A percentile compares a stretch with the other conserved stretches of the same genome.
These are phyloP conservation scores for Eucalyptus microcorys DNA, from an alignment of 345 rosid species.

Conservation along the genomic window DNA sequence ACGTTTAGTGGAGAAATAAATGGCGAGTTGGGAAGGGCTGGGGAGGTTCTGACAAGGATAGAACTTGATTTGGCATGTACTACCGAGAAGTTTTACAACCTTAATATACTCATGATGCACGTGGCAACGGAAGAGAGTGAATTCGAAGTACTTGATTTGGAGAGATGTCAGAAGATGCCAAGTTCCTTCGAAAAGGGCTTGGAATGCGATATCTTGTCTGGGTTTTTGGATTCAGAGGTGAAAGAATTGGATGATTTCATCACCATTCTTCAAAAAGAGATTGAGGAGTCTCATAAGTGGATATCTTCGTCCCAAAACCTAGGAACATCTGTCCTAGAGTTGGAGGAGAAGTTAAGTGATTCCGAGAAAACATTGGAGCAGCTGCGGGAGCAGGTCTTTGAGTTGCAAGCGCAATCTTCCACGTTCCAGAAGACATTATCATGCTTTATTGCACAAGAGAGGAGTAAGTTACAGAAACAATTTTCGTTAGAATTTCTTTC, in stretches of 20 bases:
- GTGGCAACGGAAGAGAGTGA: constrained; percentile 64
- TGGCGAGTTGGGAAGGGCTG: constrained; percentile 22
- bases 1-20: constrained; percentile 25
- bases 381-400: constrained; percentile 44
- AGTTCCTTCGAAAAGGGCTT: constrained; percentile 41
- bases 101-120: constrained; percentile 64
- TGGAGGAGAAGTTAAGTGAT: constrained; percentile 57
- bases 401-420: constrained; percentile 54
- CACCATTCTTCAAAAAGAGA: constrained; percentile 16
- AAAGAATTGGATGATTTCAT: constrained; percentile 43
- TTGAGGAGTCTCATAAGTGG: constrained; percentile 12
- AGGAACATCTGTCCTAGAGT: constrained; percentile 26
- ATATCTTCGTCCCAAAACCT: constrained; percentile 33
- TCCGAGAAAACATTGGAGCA: constrained; percentile 42
- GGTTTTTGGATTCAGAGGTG: constrained; percentile 54
- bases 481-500: background rate
- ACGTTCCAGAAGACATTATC: constrained; percentile 40
- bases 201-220: constrained; percentile 63
- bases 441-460: constrained; percentile 22
- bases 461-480: constrained; percentile 23
- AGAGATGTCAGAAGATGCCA: constrained; percentile 1
- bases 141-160: constrained; percentile 42
- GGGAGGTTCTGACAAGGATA: constrained; percentile 38
- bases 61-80: constrained; percentile 65
- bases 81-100: constrained; percentile 71